Conservation (phyloP, 2,329 filamentous ascomycete genomes). For the Botrytis cinerea region DNA sequence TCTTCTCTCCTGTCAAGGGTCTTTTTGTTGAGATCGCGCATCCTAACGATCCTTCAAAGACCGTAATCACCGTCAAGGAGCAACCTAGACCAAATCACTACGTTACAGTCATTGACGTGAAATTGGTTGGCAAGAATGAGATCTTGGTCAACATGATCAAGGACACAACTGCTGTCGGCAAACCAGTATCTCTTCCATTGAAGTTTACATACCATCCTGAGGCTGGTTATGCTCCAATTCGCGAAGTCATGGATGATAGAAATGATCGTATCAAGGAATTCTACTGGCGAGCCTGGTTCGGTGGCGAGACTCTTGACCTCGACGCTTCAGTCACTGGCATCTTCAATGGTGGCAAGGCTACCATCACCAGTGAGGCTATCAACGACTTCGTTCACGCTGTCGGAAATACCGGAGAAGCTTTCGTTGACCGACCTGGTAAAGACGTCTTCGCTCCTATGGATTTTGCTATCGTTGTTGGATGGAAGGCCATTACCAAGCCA, state of each 20-base stretch:
- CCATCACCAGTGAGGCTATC: slow-evolving; percentile 88
- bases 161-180: slow-evolving; percentile 82
- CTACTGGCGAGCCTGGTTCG: slow-evolving; percentile 98
- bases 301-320: slow-evolving; percentile 78
- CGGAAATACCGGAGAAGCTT: slow-evolving; percentile 95
- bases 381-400: slow-evolving; percentile 99
- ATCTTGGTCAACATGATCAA: slow-evolving; percentile 91
- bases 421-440: slow-evolving; percentile 93
- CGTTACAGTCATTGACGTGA: slow-evolving; percentile 84
- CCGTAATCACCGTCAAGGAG: slow-evolving; percentile 83
- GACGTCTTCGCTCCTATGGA: slow-evolving; percentile 97
- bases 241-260: slow-evolving; percentile 91
- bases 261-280: slow-evolving; percentile 99
- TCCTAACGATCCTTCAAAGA: slow-evolving; percentile 80
- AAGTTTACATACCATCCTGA: slow-evolving; percentile 94
- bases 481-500: slow-evolving; percentile 99
- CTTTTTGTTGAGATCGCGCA: slow-evolving; percentile 85
- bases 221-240: slow-evolving; percentile 94
- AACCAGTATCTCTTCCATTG: slow-evolving; percentile 79
- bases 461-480: slow-evolving; percentile 95
- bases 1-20: slow-evolving; percentile 83
- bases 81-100: slow-evolving; percentile 84
- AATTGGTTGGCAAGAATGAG: slow-evolving; percentile 71
- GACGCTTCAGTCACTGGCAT: slow-evolving; percentile 81
- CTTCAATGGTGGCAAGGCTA: slow-evolving; percentile 87